Evolutionary conservation across 768 basidiomycete genomes (phyloP), one percentile per base, ranked within the genome.

Genomic region (Amanita inopinata): DNA sequence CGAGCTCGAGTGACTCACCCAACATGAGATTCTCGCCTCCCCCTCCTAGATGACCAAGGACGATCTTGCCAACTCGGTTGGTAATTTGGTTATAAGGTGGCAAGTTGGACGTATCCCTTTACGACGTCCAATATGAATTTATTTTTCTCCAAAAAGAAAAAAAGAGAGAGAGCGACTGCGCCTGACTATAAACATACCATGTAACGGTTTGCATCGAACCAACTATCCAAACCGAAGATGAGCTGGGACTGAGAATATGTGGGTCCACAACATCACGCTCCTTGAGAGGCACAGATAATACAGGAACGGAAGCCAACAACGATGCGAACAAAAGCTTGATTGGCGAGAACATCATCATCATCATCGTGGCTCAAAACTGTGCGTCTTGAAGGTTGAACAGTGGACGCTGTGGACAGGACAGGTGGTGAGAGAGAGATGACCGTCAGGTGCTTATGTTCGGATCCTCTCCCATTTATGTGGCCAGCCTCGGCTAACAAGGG

Each of bases 1-100:
- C 22, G 28, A 18, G 27, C 22, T 7, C 33, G 45, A n/a, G 11
- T 33, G 4, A 56, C 70, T 49, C 44, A 79, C 75, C 62, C 35
- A 73, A 49, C 40, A 73, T 65, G 19, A 83, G 69, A 54, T 82
- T 73, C 52, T 75, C 63, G 45, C 71, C 71, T 18, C 60, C 56
- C 19, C 61, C 64, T 5, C 59, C 58, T 36, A 73, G 47, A 53
- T 61, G 67, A 2, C 79, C 80, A 11, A 83, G 61, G 12, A 74
- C 56, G 25, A 81, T 54, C 54, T 57, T 63, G 34, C 78, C 78
- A 28, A 54, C 58, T 9, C 64, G 62, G 50, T 73, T 74, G 40
- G 76, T 69, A 47, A 71, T 57, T 41, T 68, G 61, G 24, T 62
- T 60, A 47, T 65, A 63, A 15, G 65, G 60, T 15, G 71, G 72